These are phyloP conservation scores for Neophaeococcomyces aloes DNA, from an alignment of 2,329 filamentous ascomycete species.

Conservation along the genomic window DNA sequence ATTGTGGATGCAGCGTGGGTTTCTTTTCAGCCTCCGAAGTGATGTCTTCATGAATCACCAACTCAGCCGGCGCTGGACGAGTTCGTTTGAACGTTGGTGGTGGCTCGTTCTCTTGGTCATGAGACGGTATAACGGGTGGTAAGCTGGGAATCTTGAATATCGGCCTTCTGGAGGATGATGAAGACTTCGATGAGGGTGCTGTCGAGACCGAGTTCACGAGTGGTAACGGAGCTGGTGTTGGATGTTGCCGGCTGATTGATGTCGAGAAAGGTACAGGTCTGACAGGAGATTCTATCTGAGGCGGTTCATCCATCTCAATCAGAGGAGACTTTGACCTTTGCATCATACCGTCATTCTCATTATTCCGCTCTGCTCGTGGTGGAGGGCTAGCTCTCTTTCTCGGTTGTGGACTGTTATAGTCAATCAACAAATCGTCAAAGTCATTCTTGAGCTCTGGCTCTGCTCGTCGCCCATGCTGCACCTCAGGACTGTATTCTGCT, in stretches of 20 bases:
- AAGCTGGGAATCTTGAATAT: conserved; percentile 49
- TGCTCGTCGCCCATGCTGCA: conserved; percentile 22
- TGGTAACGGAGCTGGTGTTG: conserved; percentile 15
- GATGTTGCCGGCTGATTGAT: conserved; percentile 19
- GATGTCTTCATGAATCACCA: conserved; percentile 47
- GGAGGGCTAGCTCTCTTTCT: conserved; percentile 3
- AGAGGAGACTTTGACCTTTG: conserved; percentile 1
- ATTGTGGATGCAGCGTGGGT: background rate
- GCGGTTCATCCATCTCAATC: background rate
- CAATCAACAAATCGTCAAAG: conserved; percentile 17
- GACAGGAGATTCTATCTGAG: background rate
- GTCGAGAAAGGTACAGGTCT: conserved; percentile 9
- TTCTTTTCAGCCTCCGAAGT: conserved; percentile 27
- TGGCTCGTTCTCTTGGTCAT: conserved; percentile 78
- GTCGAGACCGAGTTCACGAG: conserved; percentile 32
- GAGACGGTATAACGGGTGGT: conserved; percentile 49
- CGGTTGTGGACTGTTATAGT: conserved; percentile 20
- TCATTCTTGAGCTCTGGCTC: conserved; percentile 24
- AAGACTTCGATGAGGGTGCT: conserved; percentile 30
- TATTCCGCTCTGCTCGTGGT: background rate
- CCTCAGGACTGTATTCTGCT: conserved; percentile 15
- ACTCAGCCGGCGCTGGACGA: conserved; percentile 46
- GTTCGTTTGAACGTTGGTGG: conserved; percentile 57
- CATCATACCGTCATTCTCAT: background rate
- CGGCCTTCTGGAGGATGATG: conserved; percentile 37